These are phyloP conservation scores for Wallacemonas sp. DNA, from an alignment of 208 protist species.

Conservation along the genomic window DNA sequence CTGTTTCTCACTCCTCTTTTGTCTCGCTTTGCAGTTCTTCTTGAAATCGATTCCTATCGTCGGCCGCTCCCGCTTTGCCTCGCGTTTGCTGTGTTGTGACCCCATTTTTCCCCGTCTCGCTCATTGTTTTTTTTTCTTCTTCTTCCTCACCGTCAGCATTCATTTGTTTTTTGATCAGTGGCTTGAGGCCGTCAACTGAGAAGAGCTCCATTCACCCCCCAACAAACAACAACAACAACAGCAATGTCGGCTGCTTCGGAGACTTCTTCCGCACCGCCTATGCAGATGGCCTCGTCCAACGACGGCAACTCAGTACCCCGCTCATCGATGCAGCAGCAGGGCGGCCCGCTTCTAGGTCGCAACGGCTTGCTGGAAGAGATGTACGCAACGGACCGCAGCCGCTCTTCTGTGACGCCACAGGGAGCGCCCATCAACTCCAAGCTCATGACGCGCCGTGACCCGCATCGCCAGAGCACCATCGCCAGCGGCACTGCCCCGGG, in stretches of 20 bases:
- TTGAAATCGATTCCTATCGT: constrained; percentile 1
- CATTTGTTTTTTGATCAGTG: not conserved
- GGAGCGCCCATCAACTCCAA: constrained; percentile 43
- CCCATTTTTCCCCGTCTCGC: not conserved
- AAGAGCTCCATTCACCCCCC: not conserved
- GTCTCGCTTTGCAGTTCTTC: constrained; percentile 11
- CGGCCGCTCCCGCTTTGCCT: not conserved
- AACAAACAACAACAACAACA: not conserved
- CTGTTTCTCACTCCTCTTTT: constrained; percentile 21
- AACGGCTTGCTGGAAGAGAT: constrained; percentile 6
- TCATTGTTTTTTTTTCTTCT: not conserved
- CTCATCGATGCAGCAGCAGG: not conserved
- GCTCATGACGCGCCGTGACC: constrained; percentile 48
- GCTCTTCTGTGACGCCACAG: not conserved
- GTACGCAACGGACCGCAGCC: constrained; percentile 9
- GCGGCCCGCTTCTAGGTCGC: not conserved
- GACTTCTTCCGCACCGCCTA: not conserved
- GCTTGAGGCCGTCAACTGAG: not conserved
- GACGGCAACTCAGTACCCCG: not conserved
- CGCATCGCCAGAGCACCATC: not conserved
- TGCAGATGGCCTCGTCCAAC: constrained; percentile 6
- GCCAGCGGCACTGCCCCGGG: constrained; percentile 1
- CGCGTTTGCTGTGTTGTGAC: not conserved
- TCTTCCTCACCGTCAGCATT: not conserved
- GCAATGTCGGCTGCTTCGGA: constrained; percentile 10